phyloP scores from a whole-genome alignment of 2,329 filamentous ascomycete species.

The Alternaria alternata region DNA sequence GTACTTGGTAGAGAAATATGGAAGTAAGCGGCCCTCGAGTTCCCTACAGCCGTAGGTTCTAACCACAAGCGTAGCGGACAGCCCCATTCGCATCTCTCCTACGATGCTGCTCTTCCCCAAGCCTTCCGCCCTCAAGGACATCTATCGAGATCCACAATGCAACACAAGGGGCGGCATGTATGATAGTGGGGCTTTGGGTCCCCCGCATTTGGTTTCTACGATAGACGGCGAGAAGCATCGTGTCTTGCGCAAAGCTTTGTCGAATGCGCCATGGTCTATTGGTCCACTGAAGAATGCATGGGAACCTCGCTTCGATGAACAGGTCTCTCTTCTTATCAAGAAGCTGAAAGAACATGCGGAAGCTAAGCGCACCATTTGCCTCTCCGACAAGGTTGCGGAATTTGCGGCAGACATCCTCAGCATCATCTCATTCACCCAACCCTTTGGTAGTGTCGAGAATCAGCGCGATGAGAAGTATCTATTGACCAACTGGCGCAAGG shows the following conservation, averaged over 20 bases:
- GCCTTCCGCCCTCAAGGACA: conserved; percentile 49
- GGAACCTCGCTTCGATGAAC: conserved; percentile 50
- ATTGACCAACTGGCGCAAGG: conserved; percentile 49
- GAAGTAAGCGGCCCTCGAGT: conserved; percentile 29
- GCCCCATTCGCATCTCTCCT: conserved; percentile 51
- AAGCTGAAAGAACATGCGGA: conserved; percentile 44
- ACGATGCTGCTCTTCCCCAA: conserved; percentile 50
- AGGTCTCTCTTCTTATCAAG: conserved; percentile 44
- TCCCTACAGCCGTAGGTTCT: background rate
- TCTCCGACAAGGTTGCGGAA: conserved; percentile 51
- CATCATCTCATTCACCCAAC: conserved; percentile 49
- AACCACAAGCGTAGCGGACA: conserved; percentile 28
- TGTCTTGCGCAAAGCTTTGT: conserved; percentile 49
- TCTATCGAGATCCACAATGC: conserved; percentile 51
- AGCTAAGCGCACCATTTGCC: conserved; percentile 32
- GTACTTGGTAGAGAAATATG: conserved; percentile 40
- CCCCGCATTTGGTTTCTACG: conserved; percentile 46
- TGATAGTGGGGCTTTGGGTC: conserved; percentile 48
- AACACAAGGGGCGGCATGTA: conserved; percentile 50
- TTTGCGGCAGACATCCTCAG: conserved; percentile 55
- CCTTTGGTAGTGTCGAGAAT: conserved; percentile 53
- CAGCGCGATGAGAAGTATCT: conserved; percentile 51
- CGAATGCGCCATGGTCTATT: conserved; percentile 50
- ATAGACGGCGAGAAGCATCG: conserved; percentile 47
- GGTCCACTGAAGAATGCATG: conserved; percentile 52